phyloP scores from a whole-genome alignment of 176 grass and related monocot genomes.

The Bothriochloa decipiens region DNA sequence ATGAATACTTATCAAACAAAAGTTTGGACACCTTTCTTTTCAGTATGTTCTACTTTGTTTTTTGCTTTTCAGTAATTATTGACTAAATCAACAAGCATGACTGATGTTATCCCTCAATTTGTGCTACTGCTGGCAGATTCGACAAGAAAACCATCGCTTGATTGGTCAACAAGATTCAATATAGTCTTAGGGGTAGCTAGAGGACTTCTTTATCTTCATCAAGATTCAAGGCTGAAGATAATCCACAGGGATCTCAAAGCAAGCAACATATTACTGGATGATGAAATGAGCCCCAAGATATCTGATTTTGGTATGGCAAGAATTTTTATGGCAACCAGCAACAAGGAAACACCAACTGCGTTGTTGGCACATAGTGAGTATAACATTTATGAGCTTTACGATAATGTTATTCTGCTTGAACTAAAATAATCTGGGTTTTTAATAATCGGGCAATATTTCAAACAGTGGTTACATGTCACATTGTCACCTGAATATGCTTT shows the following conservation, averaged over 20 bases:
- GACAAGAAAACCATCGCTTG: constrained; percentile 12
- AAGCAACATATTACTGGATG: constrained; percentile 28
- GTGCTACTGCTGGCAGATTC: neutral
- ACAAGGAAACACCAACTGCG: constrained; percentile 11
- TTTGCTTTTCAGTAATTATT: neutral
- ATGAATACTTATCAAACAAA: constrained; percentile 26
- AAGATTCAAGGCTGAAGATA: constrained; percentile 28
- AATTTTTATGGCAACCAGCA: constrained; percentile 15
- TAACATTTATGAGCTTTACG: neutral
- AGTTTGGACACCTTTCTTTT: constrained; percentile 25
- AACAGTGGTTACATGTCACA: constrained; percentile 17
- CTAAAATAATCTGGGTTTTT: neutral
- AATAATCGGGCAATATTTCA: neutral
- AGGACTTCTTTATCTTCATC: constrained; percentile 28
- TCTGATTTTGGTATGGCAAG: constrained; percentile 35
- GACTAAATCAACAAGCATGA: neutral
- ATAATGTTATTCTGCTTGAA: neutral
- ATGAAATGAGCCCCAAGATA: constrained; percentile 18
- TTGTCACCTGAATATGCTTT: constrained; percentile 23
- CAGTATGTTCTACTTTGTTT: neutral
- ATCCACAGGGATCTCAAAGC: constrained; percentile 23
- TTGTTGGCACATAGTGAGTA: constrained; percentile 25
- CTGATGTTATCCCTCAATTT: neutral
- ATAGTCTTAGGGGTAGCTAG: constrained; percentile 25
- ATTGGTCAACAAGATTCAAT: constrained; percentile 21